A percentile compares a stretch with the other conserved stretches of the same genome.
phyloP scores from a whole-genome alignment of 495 filamentous ascomycete species.

The Aspergillus haitiensis region DNA sequence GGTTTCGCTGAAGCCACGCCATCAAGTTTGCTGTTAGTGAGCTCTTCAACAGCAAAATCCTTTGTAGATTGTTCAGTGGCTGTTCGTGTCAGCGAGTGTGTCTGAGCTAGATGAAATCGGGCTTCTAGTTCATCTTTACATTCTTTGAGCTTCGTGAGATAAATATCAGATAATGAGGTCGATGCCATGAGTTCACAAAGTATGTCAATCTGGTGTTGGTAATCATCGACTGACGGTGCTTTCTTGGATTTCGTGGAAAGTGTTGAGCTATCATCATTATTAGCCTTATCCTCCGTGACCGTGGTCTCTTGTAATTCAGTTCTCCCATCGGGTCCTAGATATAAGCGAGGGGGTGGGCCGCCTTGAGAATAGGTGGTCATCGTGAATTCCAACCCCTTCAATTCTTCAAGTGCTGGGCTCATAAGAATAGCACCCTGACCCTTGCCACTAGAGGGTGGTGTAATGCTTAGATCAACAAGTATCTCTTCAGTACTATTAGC shows the following conservation, averaged over 20 bases:
- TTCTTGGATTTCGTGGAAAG: conserved; percentile 4
- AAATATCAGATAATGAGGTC: conserved; percentile 12
- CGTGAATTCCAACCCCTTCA: conserved; percentile 25
- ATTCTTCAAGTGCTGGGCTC: conserved; percentile 23
- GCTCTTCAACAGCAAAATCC: background rate
- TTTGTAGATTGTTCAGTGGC: background rate
- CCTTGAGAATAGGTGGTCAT: background rate
- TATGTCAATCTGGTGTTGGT: conserved; percentile 17
- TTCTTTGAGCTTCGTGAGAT: conserved; percentile 15
- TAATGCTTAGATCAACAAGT: conserved; percentile 22
- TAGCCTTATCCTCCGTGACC: too few species aligned
- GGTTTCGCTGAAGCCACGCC: background rate
- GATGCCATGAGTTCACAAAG: conserved; percentile 22
- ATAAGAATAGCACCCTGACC: background rate
- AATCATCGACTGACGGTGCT: background rate
- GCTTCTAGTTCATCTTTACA: conserved; percentile 17
- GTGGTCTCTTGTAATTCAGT: background rate
- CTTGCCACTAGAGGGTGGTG: conserved; percentile 10
- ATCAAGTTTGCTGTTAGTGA: background rate
- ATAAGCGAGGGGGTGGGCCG: too few species aligned
- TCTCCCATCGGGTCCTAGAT: too few species aligned
- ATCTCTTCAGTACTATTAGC: background rate
- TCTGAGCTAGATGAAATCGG: conserved; percentile 1
- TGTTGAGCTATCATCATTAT: background rate
- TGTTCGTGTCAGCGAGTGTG: background rate